Conservation (phyloP, 2,329 filamentous ascomycete genomes). For the Thelonectria discophora region DNA sequence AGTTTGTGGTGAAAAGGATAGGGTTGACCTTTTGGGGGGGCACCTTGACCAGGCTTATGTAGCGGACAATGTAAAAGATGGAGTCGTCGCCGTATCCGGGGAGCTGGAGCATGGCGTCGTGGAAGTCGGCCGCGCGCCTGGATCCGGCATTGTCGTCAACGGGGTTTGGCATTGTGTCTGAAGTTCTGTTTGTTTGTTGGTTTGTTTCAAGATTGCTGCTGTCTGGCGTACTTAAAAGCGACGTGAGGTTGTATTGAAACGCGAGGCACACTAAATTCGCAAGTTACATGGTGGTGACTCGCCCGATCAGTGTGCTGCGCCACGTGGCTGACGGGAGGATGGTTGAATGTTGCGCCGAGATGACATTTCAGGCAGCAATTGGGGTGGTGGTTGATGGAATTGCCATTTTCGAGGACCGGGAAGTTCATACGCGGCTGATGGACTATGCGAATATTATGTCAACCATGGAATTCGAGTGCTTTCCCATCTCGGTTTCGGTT, state of each 20-base stretch:
- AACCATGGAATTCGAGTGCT: no score
- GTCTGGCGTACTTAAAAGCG: not conserved
- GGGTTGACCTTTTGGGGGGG: not conserved
- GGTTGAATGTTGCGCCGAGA: not conserved
- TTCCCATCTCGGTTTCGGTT: no score
- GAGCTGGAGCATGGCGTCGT: slow-evolving; percentile 39
- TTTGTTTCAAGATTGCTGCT: not conserved
- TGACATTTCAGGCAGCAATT: not conserved
- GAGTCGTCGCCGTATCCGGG: slow-evolving; percentile 45
- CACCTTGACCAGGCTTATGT: slow-evolving; percentile 39
- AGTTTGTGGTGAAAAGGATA: not conserved
- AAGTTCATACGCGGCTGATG: not conserved
- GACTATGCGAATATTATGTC: no score
- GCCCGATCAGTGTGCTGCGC: slow-evolving; percentile 4
- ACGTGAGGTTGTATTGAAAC: not conserved
- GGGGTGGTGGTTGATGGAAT: no score
- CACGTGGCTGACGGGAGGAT: slow-evolving; percentile 17
- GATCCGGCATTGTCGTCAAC: slow-evolving; percentile 26
- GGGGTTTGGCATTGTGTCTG: not conserved
- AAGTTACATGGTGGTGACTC: slow-evolving; percentile 17
- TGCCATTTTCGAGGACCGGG: not conserved
- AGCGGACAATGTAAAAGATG: slow-evolving; percentile 44
- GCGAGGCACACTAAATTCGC: slow-evolving; percentile 1
- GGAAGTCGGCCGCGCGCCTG: slow-evolving; percentile 41
- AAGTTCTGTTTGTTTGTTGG: no score